Conservation (phyloP, 202 grass and related monocot species). For the Eragrostis tef region DNA sequence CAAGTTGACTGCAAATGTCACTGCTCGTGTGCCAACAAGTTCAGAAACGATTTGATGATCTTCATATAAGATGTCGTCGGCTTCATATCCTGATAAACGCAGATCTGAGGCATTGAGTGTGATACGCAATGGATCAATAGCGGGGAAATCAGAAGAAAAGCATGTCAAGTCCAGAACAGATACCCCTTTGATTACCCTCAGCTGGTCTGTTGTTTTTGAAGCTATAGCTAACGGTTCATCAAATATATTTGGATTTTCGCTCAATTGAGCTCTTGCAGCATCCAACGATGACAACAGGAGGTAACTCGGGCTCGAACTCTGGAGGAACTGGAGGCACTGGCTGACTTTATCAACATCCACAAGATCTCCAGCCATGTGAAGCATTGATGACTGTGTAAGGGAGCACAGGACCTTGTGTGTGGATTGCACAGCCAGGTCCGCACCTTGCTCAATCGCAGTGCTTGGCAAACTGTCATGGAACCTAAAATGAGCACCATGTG, state of each 20-base stretch:
- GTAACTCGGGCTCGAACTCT: slow-evolving; percentile 87
- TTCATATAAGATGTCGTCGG: slow-evolving; percentile 63
- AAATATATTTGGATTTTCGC: slow-evolving; percentile 56
- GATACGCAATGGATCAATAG: slow-evolving; percentile 71
- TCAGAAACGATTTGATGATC: slow-evolving; percentile 66
- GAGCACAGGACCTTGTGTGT: slow-evolving; percentile 91
- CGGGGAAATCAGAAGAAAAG: slow-evolving; percentile 70
- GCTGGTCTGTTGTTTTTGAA: slow-evolving; percentile 46
- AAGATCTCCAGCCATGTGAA: slow-evolving; percentile 66
- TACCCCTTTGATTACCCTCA: slow-evolving; percentile 61
- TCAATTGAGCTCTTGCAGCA: slow-evolving; percentile 78
- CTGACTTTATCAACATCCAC: slow-evolving; percentile 58
- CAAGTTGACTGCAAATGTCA: slow-evolving; percentile 75
- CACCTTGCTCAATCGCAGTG: slow-evolving; percentile 80
- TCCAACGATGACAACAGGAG: slow-evolving; percentile 81
- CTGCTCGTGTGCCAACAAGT: slow-evolving; percentile 63
- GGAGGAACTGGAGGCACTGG: slow-evolving; percentile 68
- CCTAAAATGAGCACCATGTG: slow-evolving; percentile 78
- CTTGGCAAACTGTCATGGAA: slow-evolving; percentile 70
- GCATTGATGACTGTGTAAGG: slow-evolving; percentile 90
- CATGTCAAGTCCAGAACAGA: slow-evolving; percentile 59
- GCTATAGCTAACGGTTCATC: slow-evolving; percentile 55
- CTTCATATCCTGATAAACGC: slow-evolving; percentile 62
- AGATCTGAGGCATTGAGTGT: slow-evolving; percentile 61
- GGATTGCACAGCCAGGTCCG: slow-evolving; percentile 74